phyloP scores from a whole-genome alignment of 169 alveolate genomes.

The Neospora caninum region DNA sequence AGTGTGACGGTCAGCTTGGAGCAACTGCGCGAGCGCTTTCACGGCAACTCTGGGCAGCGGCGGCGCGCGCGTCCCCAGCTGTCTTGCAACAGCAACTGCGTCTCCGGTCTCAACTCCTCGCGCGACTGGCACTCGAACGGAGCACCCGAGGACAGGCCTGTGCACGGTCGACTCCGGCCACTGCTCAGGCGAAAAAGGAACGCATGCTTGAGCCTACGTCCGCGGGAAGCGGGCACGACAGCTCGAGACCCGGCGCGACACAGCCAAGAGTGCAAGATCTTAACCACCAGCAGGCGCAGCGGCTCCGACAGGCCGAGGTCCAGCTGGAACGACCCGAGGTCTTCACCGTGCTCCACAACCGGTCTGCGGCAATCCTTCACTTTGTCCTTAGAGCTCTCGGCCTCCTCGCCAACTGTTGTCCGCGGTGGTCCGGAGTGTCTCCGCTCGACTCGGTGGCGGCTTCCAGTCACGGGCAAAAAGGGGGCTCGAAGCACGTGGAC shows the following conservation, averaged over 20 bases:
- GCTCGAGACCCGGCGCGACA: not conserved
- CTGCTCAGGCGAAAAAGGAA: too few relatives aligned
- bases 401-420: slow-evolving; percentile 26
- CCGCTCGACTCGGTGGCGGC: not conserved
- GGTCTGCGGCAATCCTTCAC: not conserved
- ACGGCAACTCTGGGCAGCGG: slow-evolving; percentile 1
- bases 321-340: not conserved
- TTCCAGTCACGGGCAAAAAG: not conserved
- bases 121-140: not conserved
- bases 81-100: not conserved
- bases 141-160: not conserved
- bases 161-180: not conserved
- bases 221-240: not conserved
- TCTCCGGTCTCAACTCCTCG: not conserved
- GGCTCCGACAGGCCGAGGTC: not conserved
- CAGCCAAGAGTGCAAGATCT: not conserved
- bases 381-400: slow-evolving; percentile 10
- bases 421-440: not conserved
- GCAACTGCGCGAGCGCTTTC: not conserved
- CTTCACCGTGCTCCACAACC: not conserved
- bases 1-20: not conserved
- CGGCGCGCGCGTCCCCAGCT: not conserved
- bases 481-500: not conserved
- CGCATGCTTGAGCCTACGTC: not conserved
- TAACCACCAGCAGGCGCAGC: not conserved